These are phyloP conservation scores for Kappamyces sp. DNA, from an alignment of 192 early-diverging fungal species.

Conservation along the genomic window DNA sequence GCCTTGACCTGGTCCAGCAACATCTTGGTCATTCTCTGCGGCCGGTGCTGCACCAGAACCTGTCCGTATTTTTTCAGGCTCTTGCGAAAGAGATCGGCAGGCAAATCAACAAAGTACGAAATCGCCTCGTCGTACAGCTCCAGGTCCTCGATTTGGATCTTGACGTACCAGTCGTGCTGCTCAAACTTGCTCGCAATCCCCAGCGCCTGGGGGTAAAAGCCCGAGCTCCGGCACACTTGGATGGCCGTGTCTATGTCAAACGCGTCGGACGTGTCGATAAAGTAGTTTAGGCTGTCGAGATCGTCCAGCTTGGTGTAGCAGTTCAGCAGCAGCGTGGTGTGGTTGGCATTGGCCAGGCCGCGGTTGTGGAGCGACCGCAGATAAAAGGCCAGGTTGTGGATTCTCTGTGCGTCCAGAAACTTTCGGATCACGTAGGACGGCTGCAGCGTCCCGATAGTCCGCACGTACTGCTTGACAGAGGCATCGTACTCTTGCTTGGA, in stretches of 20 bases:
- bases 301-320: conserved; percentile 96
- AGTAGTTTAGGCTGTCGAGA: conserved; percentile 74
- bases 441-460: conserved; percentile 87
- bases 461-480: conserved; percentile 87
- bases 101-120: conserved; percentile 56
- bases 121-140: conserved; percentile 70
- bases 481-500: conserved; percentile 66
- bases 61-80: conserved; percentile 36
- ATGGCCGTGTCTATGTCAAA: conserved; percentile 97
- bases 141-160: conserved; percentile 86
- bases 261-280: conserved; percentile 66
- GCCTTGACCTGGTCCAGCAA: conserved; percentile 36
- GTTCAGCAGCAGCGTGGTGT: conserved; percentile 92
- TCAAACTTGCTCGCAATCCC: conserved; percentile 77
- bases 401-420: conserved; percentile 90
- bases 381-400: conserved; percentile 82
- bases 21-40: conserved; percentile 43
- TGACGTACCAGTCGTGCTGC: conserved; percentile 77
- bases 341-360: conserved; percentile 83
- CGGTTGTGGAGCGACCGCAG: conserved; percentile 84
- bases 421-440: conserved; percentile 96
- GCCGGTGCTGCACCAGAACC: conserved; percentile 37
- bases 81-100: conserved; percentile 20
- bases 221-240: conserved; percentile 82
- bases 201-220: conserved; percentile 88